Evolutionary conservation across 2,329 filamentous ascomycete species (phyloP).

Genomic region (Aspergillus pseudoviridinutans): DNA sequence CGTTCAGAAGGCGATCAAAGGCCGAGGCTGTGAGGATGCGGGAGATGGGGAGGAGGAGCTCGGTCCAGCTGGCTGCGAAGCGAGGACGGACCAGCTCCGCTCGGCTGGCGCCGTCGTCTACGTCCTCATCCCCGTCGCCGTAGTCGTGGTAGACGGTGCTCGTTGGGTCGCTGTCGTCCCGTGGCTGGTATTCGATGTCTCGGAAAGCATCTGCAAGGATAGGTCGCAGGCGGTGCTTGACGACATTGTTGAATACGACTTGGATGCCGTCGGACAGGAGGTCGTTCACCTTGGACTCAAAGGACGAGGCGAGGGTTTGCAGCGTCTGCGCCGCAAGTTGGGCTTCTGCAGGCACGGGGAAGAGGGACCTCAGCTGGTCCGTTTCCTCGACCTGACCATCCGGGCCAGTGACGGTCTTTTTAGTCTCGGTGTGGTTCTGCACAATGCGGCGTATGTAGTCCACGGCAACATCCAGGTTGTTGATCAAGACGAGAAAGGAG

Average conservation of each 20-base stretch:
- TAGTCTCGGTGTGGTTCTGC: conserved; percentile 55
- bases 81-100: conserved; percentile 68
- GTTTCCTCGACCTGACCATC: conserved; percentile 21
- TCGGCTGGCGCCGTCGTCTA: conserved; percentile 36
- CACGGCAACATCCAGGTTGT: conserved; percentile 88
- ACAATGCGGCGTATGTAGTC: conserved; percentile 91
- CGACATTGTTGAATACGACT: conserved; percentile 81
- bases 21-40: conserved; percentile 76
- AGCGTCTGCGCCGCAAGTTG: conserved; percentile 65
- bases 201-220: conserved; percentile 86
- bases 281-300: conserved; percentile 73
- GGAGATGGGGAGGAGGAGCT: conserved; percentile 76
- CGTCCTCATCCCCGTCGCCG: conserved; percentile 39
- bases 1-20: conserved; percentile 70
- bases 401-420: conserved; percentile 15
- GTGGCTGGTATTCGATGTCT: conserved; percentile 78
- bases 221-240: conserved; percentile 78
- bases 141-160: conserved; percentile 41
- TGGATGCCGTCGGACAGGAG: conserved; percentile 78
- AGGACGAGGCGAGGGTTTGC: conserved; percentile 64
- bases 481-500: conserved; percentile 86
- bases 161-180: conserved; percentile 45
- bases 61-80: conserved; percentile 82
- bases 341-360: conserved; percentile 76
- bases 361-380: conserved; percentile 56